Evolutionary conservation across 192 early-diverging fungal genomes (phyloP), one percentile per base, ranked within the genome.

Genomic region (Lobosporangium transversale): DNA sequence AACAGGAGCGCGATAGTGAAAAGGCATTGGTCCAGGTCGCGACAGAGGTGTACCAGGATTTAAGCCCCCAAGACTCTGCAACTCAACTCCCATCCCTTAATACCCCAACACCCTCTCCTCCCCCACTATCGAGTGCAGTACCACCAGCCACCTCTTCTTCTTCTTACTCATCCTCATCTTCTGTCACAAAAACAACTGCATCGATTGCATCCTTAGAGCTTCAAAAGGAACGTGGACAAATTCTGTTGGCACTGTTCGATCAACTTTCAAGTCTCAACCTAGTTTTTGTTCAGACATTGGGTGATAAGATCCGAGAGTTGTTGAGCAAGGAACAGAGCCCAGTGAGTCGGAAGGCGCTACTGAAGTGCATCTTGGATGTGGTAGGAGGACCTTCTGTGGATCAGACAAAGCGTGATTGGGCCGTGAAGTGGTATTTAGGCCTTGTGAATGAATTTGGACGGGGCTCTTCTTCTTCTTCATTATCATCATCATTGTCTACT

Each of bases 191-290:
- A 23, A 4, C 29, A 6, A 4, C 62, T 29, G 7, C 42, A 30
- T 43, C 56, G 1, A 30, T 55, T 23, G 43, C 31, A 15, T 32
- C 42, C 12, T 20, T 57, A 42, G 61, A 60, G 53, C 55, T 35
- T 30, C 53, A 62, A 45, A 75, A 70, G 12, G 61, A 70, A 30
- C 54, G 74, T 1, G 74, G 80, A 0, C 64, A 81, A 36, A 20
- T 81, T 11, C 33, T 81, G 37, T 35, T 81, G 49, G 76, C 69
- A 0, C 47, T 81, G 2, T 78, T 81, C 48, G 80, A 81, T 44
- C 80, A 81, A 21, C 45, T 81, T 24, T 60, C 62, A 8, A 78
- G 68, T 20, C 45, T 81, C 44, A 81, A 81, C 56, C 21, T 81
- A 37, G 62, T 81, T 18, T 78, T 81, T 58, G 61, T 81, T 10